Evolutionary conservation across 192 early-diverging fungal genomes (phyloP), one percentile per base, ranked within the genome.

Genomic region (Lobosporangium transversale): DNA sequence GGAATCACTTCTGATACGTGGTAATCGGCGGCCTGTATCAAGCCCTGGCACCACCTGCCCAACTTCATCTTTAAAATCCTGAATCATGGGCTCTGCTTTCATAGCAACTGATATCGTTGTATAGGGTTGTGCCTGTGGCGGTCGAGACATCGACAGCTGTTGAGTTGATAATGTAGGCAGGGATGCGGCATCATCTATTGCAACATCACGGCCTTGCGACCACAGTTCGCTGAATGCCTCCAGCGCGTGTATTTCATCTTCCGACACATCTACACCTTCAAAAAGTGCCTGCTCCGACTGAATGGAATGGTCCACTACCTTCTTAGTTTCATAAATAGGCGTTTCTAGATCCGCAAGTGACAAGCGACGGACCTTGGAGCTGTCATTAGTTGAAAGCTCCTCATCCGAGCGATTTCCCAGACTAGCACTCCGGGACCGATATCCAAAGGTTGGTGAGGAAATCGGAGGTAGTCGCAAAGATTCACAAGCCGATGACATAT

Each of bases 201-300:
- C 56, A 18, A 65, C 50, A 57, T 62, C 73, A 1, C 73, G 73
- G 8, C 73, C 73, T 12, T 76, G 73, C 0, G 73, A 66, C 73
- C 73, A 76, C 2, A 76, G 59, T 18, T 61, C 58, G 1, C 73
- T 58, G 37, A 76, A 76, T 11, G 73, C 73, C 30, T 76, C 73
- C 37, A 76, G 30, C 6, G 73, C 73, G 15, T 76, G 64, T 6
- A 76, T 66, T 56, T 76, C 73, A 10, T 76, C 64, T 24, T 66
- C 73, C 10, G 73, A 76, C 21, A 76, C 73, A 44, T 66, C 73
- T 8, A 76, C 58, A 12, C 73, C 73, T 18, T 76, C 73, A 35
- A 56, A 61, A 20, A 54, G 58, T 31, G 70, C 70, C 15, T 69
- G 58, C 18, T 60, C 50, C 9, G 47, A 27, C 32, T 70, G 42